A percentile compares a stretch with the other conserved stretches of the same genome.
These are phyloP conservation scores for Neonectria neomacrospora DNA, from an alignment of 2,329 filamentous ascomycete species.

Conservation along the genomic window DNA sequence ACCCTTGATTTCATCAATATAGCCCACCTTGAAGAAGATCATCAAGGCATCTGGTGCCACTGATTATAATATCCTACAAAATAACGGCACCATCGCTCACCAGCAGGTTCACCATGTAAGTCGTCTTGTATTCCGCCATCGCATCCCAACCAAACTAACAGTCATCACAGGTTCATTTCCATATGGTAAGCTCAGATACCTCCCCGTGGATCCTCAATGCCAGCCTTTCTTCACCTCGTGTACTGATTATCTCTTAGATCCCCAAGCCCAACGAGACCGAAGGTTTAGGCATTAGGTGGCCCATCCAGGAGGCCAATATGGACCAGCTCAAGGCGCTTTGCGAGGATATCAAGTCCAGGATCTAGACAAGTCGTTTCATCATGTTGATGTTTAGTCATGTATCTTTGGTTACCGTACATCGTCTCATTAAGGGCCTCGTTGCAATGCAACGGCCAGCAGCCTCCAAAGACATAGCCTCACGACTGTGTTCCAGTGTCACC, in stretches of 20 bases:
- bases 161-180: slow-evolving; percentile 81
- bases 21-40: slow-evolving; percentile 79
- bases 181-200: slow-evolving; percentile 72
- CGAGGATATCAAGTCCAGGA: slow-evolving; percentile 90
- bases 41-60: slow-evolving; percentile 78
- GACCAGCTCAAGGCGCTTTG: slow-evolving; percentile 81
- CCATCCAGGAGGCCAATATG: slow-evolving; percentile 79
- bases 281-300: slow-evolving; percentile 85
- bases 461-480: slow-evolving; percentile 22
- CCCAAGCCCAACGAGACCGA: slow-evolving; percentile 89
- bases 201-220: background rate
- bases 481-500: slow-evolving; percentile 33
- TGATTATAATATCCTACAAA: slow-evolving; percentile 95
- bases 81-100: slow-evolving; percentile 92
- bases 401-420: slow-evolving; percentile 5
- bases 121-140: slow-evolving; percentile 24
- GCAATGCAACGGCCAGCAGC: slow-evolving; percentile 8
- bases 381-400: slow-evolving; percentile 11
- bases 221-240: slow-evolving; percentile 5
- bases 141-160: slow-evolving; percentile 11
- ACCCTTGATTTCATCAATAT: background rate
- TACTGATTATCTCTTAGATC: slow-evolving; percentile 67
- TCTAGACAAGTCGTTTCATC: slow-evolving; percentile 62
- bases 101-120: slow-evolving; percentile 92
- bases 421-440: slow-evolving; percentile 4